Base-by-base conservation (phyloP, 2,329 filamentous ascomycete species). In the Alternaria arborescens region DNA sequence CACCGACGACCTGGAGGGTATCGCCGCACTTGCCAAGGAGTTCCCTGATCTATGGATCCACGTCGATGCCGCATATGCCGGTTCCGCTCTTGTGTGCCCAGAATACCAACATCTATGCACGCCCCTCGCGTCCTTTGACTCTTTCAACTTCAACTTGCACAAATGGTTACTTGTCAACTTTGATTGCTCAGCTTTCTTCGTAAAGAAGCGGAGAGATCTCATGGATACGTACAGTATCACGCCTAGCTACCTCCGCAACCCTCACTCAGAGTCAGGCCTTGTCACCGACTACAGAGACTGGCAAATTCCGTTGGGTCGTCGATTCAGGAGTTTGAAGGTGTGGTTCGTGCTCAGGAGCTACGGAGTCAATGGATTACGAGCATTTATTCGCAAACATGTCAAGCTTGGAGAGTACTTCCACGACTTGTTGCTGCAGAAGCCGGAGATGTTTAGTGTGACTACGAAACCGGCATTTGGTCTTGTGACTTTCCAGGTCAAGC, bases 101-200 rank as follows among this genome's bases (percentile, higher is more conserved):
- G 92, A 97, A 77, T 91, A 91, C 79, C 91, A 93, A 65, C 84
- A 89, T 67, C 84, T 93, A 51, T 84, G 89, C 1, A 74, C 82
- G 22, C 81, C 87, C 8, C 84, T 94, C 52, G 81, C 83, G 1
- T 80, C 83, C 22, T 93, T 97, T 75, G 91, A 97, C 82, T 93
- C 90, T 66, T 97, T 97, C 85, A 90, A 97, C 80, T 88, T 94
- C 82, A 98, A 97, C 83, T 91, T 97, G 87, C 94, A 97, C 85
- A 98, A 98, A 82, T 97, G 94, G 94, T 85, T 97, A 48, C 88
- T 97, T 18, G 93, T 93, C 58, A 97, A 97, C 79, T 97, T 97
- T 72, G 94, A 98, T 73, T 87, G 87, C 60, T 71, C 91, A 55
- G 91, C 91, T 67, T 85, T 97, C 46, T 98, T 88, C 80, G 88